Base-by-base conservation (phyloP, 768 basidiomycete species). In the Daedalea quercina region DNA sequence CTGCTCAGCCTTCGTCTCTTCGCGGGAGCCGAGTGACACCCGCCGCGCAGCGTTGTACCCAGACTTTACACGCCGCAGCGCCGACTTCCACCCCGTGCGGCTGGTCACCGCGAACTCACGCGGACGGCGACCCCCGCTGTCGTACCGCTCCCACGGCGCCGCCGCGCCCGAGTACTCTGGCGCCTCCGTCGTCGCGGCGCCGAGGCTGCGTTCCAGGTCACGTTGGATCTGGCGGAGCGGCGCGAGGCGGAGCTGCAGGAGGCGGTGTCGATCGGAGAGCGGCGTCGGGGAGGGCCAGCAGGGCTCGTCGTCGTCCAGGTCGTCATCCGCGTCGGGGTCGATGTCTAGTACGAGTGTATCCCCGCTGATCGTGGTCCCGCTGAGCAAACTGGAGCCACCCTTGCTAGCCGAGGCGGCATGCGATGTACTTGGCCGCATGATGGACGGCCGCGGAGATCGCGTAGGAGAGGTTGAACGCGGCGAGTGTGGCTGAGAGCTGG, bases 241-340 rank as follows among this genome's bases (percentile, higher is more conserved):
- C 0, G 69, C 74, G 1, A 89, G 76, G 7, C 77, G 78, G 15
- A 77, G 66, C 42, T 77, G 76, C 11, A 88, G 72, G 7, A 76
- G 57, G 17, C 77, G 77, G 57, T 87, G 84, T 26, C 76, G 73
- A 55, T 85, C 82, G 11, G 74, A 76, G 67, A 84, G 84, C 2
- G 41, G 45, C 26, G 22, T 45, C 1, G 48, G 25, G 2, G 47
- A 20, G 6, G 47, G 3, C 28, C 3, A 34, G 13, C 9, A 54
- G 52, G n/a, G 33, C 23, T n/a, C 49, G 22, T 51, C 51, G 44
- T 52, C 51, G 15, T 44, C 51, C 20, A 9, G 34, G 22, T 51
- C 42, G 42, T 41, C 44, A 3, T 44, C 51, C 2, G 43, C 25
- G 44, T 52, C 51, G 44, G 12, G 41, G 33, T 46, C 44, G 24